Evolutionary conservation across 139 green algal species (phyloP).

Genomic region (Dunaliella sp.): DNA sequence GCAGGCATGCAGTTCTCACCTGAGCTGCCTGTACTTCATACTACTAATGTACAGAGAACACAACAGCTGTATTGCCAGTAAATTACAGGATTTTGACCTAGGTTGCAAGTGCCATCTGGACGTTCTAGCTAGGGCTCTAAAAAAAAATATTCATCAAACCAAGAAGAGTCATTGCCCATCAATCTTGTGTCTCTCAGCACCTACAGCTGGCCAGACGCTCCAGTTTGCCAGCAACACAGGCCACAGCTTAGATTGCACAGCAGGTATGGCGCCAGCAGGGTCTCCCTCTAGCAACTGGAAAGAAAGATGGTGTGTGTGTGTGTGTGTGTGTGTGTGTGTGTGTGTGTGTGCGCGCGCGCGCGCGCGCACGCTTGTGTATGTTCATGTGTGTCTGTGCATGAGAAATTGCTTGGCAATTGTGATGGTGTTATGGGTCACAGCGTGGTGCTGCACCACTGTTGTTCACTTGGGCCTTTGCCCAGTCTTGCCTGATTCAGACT

Average conservation of each 20-base stretch:
- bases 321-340: not conserved
- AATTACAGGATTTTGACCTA: too few relatives aligned
- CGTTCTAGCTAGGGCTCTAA: not conserved
- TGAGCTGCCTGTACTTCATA: too few relatives aligned
- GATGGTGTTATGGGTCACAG: too few relatives aligned
- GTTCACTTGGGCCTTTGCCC: too few relatives aligned
- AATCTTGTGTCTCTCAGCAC: not conserved
- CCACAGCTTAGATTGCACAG: slow-evolving; percentile 50
- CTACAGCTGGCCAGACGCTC: slow-evolving; percentile 34
- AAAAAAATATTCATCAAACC: not conserved
- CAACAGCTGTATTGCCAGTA: too few relatives aligned
- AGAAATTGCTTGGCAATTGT: not conserved
- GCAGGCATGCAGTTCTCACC: too few relatives aligned
- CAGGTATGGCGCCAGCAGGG: not conserved
- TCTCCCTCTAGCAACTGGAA: not conserved
- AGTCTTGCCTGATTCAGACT: too few relatives aligned
- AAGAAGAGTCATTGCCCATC: not conserved
- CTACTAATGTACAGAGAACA: too few relatives aligned
- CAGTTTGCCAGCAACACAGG: slow-evolving; percentile 61
- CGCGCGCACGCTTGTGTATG: not conserved
- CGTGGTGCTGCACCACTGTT: too few relatives aligned
- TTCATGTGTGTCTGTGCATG: not conserved
- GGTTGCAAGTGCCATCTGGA: too few relatives aligned
- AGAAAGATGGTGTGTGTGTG: not conserved
- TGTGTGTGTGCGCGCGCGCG: not conserved